Conservation (phyloP, 768 basidiomycete species). For the Xanthoconium purpureum region DNA sequence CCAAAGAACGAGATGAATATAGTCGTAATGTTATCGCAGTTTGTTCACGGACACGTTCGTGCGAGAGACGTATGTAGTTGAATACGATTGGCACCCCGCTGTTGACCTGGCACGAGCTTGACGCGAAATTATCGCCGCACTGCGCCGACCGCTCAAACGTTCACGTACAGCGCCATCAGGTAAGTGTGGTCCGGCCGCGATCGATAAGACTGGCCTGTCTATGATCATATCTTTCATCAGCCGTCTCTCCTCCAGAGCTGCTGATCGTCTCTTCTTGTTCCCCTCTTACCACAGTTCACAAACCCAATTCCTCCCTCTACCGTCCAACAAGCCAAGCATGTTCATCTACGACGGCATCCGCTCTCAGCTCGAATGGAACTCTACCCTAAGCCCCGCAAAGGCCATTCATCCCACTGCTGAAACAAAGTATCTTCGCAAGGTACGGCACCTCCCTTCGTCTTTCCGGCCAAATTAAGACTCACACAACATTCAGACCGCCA, state of each 20-base stretch:
- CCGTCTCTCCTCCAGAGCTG: constrained; percentile 9
- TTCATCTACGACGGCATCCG: constrained; percentile 58
- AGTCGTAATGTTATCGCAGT: constrained; percentile 25
- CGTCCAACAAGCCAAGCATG: constrained; percentile 35
- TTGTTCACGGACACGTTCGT: constrained; percentile 28
- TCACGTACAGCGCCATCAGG: constrained; percentile 15
- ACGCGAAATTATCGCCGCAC: constrained; percentile 4
- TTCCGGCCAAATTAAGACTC: background rate
- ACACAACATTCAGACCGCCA: constrained; percentile 68
- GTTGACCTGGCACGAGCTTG: background rate
- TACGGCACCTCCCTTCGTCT: constrained; percentile 32
- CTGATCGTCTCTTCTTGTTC: constrained; percentile 12
- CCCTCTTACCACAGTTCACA: constrained; percentile 4
- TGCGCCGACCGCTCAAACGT: background rate
- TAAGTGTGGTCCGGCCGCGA: constrained; percentile 16
- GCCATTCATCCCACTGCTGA: constrained; percentile 70
- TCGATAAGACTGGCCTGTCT: constrained; percentile 15
- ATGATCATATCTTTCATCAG: constrained; percentile 14
- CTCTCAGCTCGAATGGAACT: constrained; percentile 92
- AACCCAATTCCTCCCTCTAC: constrained; percentile 8
- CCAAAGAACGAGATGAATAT: constrained; percentile 15
- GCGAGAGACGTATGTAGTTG: background rate
- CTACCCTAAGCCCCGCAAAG: constrained; percentile 70
- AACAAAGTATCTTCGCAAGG: constrained; percentile 91
- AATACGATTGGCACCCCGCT: constrained; percentile 11